Conservation (phyloP, 129 eudicot species). For the Flaveria linearis region DNA sequence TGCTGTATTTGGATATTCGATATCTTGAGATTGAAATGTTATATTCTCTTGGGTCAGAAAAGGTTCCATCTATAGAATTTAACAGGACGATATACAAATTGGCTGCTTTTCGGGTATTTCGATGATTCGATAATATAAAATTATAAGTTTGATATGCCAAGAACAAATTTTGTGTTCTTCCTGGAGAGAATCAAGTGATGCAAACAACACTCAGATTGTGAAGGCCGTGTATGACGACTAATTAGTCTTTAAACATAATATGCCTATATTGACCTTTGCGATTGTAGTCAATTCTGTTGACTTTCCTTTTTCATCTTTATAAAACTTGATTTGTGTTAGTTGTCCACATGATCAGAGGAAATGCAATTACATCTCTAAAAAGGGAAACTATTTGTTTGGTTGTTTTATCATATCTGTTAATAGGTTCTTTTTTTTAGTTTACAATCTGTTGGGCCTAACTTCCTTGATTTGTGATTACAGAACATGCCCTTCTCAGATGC, state of each 20-base stretch:
- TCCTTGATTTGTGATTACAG: slow-evolving; percentile 49
- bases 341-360: background rate
- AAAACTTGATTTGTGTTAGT: background rate
- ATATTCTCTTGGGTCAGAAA: background rate
- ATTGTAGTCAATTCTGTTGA: background rate
- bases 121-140: background rate
- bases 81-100: background rate
- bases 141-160: background rate
- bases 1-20: slow-evolving; percentile 9
- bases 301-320: background rate
- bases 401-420: background rate
- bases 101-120: background rate
- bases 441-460: background rate
- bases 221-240: too few relatives aligned
- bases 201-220: too few relatives aligned
- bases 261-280: background rate
- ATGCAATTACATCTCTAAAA: background rate
- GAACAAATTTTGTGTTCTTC: background rate
- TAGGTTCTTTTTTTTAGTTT: slow-evolving; percentile 19
- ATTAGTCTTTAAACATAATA: too few relatives aligned
- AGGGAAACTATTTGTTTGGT: background rate
- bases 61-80: background rate
- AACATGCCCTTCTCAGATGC: slow-evolving; percentile 51
- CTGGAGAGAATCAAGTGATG: too few relatives aligned
- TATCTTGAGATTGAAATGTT: background rate